Evolutionary conservation across 495 filamentous ascomycete genomes (phyloP).

Genomic region (Penicillium psychrofluorescens): DNA sequence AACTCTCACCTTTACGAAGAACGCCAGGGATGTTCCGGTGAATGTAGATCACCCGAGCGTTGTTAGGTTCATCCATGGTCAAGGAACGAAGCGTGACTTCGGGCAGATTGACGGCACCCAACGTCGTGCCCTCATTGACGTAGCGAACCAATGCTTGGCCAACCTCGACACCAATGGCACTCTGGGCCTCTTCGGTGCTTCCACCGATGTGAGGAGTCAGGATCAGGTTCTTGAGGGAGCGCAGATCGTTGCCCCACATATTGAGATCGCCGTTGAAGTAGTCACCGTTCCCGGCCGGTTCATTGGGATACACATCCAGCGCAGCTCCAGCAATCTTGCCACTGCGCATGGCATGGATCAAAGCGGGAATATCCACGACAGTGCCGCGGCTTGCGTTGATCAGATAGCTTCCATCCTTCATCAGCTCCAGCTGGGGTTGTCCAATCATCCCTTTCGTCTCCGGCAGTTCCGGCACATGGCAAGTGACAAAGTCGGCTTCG

Average conservation of each 20-base stretch:
- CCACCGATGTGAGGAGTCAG: constrained; percentile 95
- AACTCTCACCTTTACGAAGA: constrained; percentile 59
- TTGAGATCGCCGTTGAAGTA: constrained; percentile 89
- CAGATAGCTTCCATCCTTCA: constrained; percentile 88
- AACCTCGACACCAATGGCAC: constrained; percentile 93
- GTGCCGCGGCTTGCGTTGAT: constrained; percentile 94
- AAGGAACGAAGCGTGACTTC: constrained; percentile 83
- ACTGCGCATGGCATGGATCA: constrained; percentile 79
- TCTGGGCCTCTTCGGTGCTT: constrained; percentile 95
- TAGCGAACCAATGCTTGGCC: constrained; percentile 79
- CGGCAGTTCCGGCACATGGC: constrained; percentile 87
- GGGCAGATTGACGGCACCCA: constrained; percentile 92
- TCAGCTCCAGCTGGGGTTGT: constrained; percentile 64
- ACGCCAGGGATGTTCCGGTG: constrained; percentile 95
- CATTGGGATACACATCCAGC: constrained; percentile 90
- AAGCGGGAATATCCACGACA: constrained; percentile 88
- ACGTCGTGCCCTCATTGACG: constrained; percentile 84
- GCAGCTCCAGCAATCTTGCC: constrained; percentile 92
- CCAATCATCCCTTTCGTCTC: constrained; percentile 92
- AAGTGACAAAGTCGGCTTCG: constrained; percentile 81
- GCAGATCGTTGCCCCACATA: constrained; percentile 77
- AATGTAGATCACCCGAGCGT: constrained; percentile 90
- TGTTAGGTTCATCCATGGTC: constrained; percentile 79
- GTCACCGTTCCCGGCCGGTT: constrained; percentile 88
- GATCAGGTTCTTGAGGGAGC: constrained; percentile 83